phyloP scores from a whole-genome alignment of 208 protist species.

The Trypanosoma grayi region DNA sequence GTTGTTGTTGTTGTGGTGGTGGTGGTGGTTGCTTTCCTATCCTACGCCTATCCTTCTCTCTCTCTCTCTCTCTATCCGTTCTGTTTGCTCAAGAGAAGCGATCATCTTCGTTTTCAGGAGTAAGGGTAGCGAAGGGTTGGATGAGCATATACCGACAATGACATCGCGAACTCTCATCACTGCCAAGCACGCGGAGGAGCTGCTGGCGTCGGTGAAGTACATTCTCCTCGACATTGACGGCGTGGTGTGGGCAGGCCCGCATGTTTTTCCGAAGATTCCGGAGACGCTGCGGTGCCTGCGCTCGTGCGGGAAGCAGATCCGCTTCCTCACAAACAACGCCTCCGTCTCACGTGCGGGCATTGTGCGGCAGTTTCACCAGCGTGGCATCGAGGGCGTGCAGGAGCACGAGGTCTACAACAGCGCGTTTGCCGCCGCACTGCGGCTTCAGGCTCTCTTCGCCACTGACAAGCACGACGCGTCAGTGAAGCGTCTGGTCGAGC shows the following conservation, averaged over 20 bases:
- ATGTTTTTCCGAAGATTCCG: constrained; percentile 41
- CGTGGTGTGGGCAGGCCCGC: constrained; percentile 54
- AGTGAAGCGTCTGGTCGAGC: constrained; percentile 32
- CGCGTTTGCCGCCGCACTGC: constrained; percentile 56
- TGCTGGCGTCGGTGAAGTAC: constrained; percentile 46
- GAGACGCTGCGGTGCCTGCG: constrained; percentile 60
- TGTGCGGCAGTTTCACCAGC: constrained; percentile 26
- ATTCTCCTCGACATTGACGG: constrained; percentile 75
- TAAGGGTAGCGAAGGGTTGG: not conserved
- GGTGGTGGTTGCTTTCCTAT: too few relatives aligned
- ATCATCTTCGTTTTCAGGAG: not conserved
- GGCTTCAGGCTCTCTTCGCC: constrained; percentile 37
- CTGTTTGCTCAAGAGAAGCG: not conserved
- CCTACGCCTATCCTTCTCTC: too few relatives aligned
- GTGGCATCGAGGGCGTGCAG: constrained; percentile 45
- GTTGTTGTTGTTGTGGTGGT: too few relatives aligned
- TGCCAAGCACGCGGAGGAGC: constrained; percentile 19
- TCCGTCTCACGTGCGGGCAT: constrained; percentile 45
- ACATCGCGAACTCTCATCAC: not conserved
- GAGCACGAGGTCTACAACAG: constrained; percentile 64
- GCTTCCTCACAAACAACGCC: constrained; percentile 78
- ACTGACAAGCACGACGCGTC: not conserved
- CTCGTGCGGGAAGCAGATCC: constrained; percentile 44
- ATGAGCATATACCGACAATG: not conserved
- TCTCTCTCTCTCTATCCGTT: too few relatives aligned